Percentiles rank a stretch among this genome's conserved stretches.
These are phyloP conservation scores for Epichloe amarillans DNA, from an alignment of 2,329 filamentous ascomycete species.

Conservation along the genomic window DNA sequence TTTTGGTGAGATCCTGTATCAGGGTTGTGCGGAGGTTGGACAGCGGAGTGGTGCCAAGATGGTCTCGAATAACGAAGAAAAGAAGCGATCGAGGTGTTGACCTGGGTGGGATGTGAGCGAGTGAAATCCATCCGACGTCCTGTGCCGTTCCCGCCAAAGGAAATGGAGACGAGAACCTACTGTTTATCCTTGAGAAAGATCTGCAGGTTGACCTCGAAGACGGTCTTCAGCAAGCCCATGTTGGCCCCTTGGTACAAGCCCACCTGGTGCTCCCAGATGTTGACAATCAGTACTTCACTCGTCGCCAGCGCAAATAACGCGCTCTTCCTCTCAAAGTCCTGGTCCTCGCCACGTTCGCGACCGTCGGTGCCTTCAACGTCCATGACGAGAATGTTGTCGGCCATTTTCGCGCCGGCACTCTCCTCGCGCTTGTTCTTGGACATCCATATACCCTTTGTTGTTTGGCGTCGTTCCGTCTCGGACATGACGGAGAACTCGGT, in stretches of 20 bases:
- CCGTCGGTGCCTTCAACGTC: constrained; percentile 97
- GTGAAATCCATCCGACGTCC: not conserved
- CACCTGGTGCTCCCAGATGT: constrained; percentile 99
- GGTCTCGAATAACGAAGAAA: constrained; percentile 98
- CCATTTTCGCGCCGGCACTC: constrained; percentile 51
- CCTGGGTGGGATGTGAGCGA: constrained; percentile 30
- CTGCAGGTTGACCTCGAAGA: constrained; percentile 97
- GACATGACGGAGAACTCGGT: constrained; percentile 98
- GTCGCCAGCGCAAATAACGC: constrained; percentile 93
- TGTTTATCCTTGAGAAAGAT: constrained; percentile 92
- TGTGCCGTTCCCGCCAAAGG: not conserved
- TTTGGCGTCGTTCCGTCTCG: constrained; percentile 85
- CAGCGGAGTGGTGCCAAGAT: constrained; percentile 82
- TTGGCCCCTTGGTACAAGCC: constrained; percentile 96
- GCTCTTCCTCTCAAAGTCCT: constrained; percentile 98
- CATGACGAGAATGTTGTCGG: constrained; percentile 97
- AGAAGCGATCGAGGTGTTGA: constrained; percentile 80
- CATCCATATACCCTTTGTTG: constrained; percentile 99
- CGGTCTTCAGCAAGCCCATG: constrained; percentile 96
- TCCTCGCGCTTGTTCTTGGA: constrained; percentile 76
- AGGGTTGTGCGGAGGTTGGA: constrained; percentile 82
- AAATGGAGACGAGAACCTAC: constrained; percentile 36
- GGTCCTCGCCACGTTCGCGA: constrained; percentile 89
- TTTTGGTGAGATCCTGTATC: constrained; percentile 76
- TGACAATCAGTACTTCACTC: constrained; percentile 94